Percentiles rank a stretch among this genome's conserved stretches.
phyloP scores from a whole-genome alignment of 306 rosid species.

The Prunus mongolica region DNA sequence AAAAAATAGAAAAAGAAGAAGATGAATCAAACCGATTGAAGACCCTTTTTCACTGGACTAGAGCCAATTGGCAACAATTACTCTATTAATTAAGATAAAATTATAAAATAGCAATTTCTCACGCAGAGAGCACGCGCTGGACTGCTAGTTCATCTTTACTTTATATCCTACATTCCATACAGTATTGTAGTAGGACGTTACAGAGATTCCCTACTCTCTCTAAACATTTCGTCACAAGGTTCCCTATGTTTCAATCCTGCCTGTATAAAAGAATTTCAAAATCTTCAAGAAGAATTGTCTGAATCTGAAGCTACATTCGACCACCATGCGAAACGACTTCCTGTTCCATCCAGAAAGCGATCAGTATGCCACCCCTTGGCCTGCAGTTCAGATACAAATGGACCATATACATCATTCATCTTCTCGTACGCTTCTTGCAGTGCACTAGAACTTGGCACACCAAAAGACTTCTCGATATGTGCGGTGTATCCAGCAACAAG shows the following conservation, averaged over 20 bases:
- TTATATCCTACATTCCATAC: background rate
- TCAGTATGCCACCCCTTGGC: slow-evolving; percentile 97
- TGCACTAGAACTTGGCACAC: slow-evolving; percentile 32
- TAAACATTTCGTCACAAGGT: background rate
- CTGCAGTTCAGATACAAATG: slow-evolving; percentile 63
- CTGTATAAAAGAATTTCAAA: slow-evolving; percentile 2
- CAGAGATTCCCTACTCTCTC: background rate
- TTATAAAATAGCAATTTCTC: too few relatives aligned
- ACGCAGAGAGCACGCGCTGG: too few relatives aligned
- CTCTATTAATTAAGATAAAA: too few relatives aligned
- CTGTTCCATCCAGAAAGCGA: slow-evolving; percentile 81
- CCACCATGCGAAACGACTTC: slow-evolving; percentile 64
- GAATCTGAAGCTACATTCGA: background rate
- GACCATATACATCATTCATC: slow-evolving; percentile 57
- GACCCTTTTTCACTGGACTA: too few relatives aligned
- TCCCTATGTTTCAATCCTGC: background rate
- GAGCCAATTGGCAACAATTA: too few relatives aligned
- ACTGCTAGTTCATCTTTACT: background rate
- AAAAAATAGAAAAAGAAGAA: too few relatives aligned
- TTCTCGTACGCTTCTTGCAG: slow-evolving; percentile 65
- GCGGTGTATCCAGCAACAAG: slow-evolving; percentile 82
- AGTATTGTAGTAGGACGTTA: background rate
- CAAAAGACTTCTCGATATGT: slow-evolving; percentile 35
- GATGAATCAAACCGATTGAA: too few relatives aligned
- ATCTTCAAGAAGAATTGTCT: background rate